These are phyloP conservation scores for Stephania cephalantha DNA, from an alignment of 164 flowering plant genomes.

Conservation along the genomic window DNA sequence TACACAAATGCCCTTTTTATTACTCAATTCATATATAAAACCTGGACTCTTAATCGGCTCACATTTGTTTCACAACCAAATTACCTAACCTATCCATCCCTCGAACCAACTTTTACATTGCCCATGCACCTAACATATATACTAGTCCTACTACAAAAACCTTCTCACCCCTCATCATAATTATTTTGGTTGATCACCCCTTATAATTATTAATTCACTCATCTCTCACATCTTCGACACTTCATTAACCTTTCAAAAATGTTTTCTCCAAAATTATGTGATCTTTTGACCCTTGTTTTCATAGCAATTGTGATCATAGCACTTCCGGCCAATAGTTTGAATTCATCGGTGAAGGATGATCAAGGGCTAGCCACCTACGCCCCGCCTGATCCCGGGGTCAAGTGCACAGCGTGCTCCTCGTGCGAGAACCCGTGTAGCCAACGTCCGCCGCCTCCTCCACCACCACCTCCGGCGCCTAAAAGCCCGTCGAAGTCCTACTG, in stretches of 20 bases:
- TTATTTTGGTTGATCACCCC: no score
- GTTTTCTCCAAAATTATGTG: not conserved
- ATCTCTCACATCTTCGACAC: not conserved
- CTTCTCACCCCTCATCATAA: slow-evolving; percentile 1
- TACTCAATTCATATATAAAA: not conserved
- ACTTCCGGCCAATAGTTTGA: not conserved
- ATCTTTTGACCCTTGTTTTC: not conserved
- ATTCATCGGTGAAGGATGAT: slow-evolving; percentile 1
- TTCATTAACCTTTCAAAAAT: not conserved
- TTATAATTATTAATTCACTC: not conserved
- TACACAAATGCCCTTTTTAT: slow-evolving; percentile 6
- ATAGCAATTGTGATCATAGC: not conserved
- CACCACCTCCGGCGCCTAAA: slow-evolving; percentile 9
- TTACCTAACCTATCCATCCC: slow-evolving; percentile 3
- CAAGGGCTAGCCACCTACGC: not conserved
- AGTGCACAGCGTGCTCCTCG: slow-evolving; percentile 17
- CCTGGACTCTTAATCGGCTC: not conserved
- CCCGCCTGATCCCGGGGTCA: slow-evolving; percentile 10
- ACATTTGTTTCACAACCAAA: slow-evolving; percentile 6
- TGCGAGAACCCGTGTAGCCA: slow-evolving; percentile 19
- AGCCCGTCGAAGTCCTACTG: slow-evolving; percentile 7
- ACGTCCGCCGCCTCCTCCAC: slow-evolving; percentile 13
- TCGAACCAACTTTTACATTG: not conserved
- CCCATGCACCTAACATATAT: slow-evolving; percentile 21
- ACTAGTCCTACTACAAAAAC: not conserved